Evolutionary conservation across 2,329 filamentous ascomycete species (phyloP).

Genomic region (Sporothrix inflata): DNA sequence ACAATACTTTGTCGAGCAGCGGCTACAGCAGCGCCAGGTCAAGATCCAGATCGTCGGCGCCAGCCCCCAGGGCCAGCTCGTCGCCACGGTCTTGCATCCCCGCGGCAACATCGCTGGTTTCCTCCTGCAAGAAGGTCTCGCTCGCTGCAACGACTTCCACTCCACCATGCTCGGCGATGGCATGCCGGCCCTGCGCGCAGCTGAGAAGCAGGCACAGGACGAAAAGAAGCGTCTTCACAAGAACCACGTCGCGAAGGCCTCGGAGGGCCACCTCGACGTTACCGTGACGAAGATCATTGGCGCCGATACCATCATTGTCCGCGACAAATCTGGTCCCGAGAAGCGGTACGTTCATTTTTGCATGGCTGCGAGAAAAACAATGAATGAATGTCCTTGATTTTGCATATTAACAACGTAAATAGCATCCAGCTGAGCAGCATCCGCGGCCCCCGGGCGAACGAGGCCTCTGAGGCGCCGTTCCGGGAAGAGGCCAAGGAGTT

Average conservation of each 20-base stretch:
- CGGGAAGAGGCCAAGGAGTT: slow-evolving; percentile 95
- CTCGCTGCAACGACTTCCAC: slow-evolving; percentile 93
- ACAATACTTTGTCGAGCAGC: slow-evolving; percentile 80
- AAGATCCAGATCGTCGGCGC: slow-evolving; percentile 82
- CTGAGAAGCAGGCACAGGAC: slow-evolving; percentile 83
- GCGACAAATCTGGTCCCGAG: slow-evolving; percentile 81
- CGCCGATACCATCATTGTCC: slow-evolving; percentile 85
- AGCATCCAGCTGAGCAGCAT: slow-evolving; percentile 85
- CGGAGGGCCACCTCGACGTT: slow-evolving; percentile 72
- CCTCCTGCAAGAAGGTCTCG: slow-evolving; percentile 84
- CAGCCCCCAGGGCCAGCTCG: slow-evolving; percentile 88
- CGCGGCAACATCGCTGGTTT: slow-evolving; percentile 92
- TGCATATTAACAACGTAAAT: background rate
- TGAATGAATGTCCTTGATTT: background rate
- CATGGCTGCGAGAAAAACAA: background rate
- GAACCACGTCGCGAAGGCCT: slow-evolving; percentile 72
- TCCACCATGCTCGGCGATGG: slow-evolving; percentile 86
- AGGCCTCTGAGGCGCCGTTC: slow-evolving; percentile 86
- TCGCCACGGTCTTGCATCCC: slow-evolving; percentile 84
- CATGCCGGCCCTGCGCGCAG: slow-evolving; percentile 82
- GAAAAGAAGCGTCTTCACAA: slow-evolving; percentile 80
- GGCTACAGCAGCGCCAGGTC: slow-evolving; percentile 84
- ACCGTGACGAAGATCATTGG: slow-evolving; percentile 83
- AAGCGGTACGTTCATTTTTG: slow-evolving; percentile 57
- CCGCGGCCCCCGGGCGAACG: slow-evolving; percentile 85